Conservation (phyloP, 805 yeast genomes). For the Yamadazyma scolyti region DNA sequence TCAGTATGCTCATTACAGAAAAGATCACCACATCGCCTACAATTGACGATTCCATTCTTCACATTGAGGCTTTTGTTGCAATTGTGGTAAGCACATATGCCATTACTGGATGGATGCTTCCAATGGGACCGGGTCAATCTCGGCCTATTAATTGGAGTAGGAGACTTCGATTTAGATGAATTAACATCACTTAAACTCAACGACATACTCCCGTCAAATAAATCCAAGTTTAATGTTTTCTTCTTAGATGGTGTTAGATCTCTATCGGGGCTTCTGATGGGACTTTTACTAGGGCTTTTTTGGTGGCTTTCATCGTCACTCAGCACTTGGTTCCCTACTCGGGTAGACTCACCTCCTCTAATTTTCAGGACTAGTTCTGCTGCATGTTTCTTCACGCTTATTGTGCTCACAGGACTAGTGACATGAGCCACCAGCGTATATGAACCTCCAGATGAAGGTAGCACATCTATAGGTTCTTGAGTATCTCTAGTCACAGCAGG, state of each 20-base stretch:
- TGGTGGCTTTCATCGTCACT: no score
- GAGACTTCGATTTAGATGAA: conserved; percentile 1
- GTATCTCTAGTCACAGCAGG: no score
- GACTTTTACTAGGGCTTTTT: no score
- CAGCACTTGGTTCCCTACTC: no score
- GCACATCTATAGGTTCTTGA: no score
- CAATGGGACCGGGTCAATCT: conserved; percentile 51
- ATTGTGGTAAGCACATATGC: conserved; percentile 33
- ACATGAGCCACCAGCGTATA: no score
- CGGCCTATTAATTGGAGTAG: conserved; percentile 8
- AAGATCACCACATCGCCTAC: conserved; percentile 72
- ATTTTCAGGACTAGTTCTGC: no score
- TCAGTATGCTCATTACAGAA: conserved; percentile 65
- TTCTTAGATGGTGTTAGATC: conserved; percentile 24
- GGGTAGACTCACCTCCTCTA: no score
- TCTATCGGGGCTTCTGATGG: no score
- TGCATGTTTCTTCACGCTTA: no score
- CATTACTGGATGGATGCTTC: conserved; percentile 43
- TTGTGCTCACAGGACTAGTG: no score
- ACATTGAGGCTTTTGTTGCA: conserved; percentile 35
- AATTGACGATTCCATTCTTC: conserved; percentile 59
- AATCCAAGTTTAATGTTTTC: conserved; percentile 44
- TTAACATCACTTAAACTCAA: conserved; percentile 27
- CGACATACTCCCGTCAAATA: conserved; percentile 42
- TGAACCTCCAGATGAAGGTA: no score